Evolutionary conservation across 352 stramenopile genomes (phyloP).

Genomic region (Phytophthora colocasiae): DNA sequence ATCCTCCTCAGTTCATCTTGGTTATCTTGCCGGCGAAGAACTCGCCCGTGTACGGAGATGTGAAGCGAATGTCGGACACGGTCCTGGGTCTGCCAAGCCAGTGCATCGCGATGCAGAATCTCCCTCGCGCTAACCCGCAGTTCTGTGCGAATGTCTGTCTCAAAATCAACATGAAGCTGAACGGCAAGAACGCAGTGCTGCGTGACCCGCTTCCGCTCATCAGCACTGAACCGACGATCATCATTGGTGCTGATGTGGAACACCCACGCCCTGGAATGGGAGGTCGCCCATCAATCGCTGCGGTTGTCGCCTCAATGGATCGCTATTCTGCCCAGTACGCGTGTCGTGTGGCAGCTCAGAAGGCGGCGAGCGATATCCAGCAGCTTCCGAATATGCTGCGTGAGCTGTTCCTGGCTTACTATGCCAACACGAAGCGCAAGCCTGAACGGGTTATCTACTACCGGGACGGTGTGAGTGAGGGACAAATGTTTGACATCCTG

Average conservation of each 20-base stretch:
- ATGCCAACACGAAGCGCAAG: constrained; percentile 67
- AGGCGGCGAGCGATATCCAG: constrained; percentile 55
- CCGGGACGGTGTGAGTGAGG: constrained; percentile 86
- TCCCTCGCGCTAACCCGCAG: constrained; percentile 47
- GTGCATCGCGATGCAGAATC: constrained; percentile 59
- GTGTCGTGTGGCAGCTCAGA: constrained; percentile 59
- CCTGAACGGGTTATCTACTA: constrained; percentile 87
- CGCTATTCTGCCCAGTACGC: constrained; percentile 59
- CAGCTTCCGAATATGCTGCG: constrained; percentile 65
- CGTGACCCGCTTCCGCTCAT: constrained; percentile 53
- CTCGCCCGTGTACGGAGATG: constrained; percentile 49
- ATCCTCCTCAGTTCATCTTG: constrained; percentile 54
- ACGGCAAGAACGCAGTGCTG: constrained; percentile 69
- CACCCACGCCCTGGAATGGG: constrained; percentile 63
- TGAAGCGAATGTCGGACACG: constrained; percentile 77
- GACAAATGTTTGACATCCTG: constrained; percentile 77
- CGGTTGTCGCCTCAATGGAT: constrained; percentile 82
- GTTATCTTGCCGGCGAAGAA: constrained; percentile 54
- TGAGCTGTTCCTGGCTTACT: constrained; percentile 82
- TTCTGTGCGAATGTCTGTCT: constrained; percentile 73
- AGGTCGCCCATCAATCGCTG: constrained; percentile 68
- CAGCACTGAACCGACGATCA: constrained; percentile 60
- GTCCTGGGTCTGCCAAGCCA: constrained; percentile 77
- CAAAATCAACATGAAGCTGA: constrained; percentile 83
- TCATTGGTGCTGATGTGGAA: constrained; percentile 83